Conservation (phyloP, 768 basidiomycete genomes). For the Lentinula raphanica region DNA sequence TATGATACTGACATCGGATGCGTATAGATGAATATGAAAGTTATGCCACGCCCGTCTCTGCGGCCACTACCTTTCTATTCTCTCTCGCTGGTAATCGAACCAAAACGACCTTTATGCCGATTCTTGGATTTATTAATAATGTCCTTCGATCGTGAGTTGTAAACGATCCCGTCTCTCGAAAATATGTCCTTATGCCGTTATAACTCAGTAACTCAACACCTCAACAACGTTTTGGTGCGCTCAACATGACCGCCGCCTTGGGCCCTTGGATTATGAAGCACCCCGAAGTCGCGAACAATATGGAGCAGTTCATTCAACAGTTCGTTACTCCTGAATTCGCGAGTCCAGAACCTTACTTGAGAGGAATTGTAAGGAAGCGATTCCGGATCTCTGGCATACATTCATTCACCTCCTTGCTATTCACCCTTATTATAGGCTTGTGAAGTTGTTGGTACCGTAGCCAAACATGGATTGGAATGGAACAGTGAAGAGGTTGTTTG, state of each 20-base stretch:
- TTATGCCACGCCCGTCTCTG: conserved; percentile 69
- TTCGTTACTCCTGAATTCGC: conserved; percentile 73
- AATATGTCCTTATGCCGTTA: not conserved
- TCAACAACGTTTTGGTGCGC: conserved; percentile 74
- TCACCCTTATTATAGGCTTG: conserved; percentile 48
- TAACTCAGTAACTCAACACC: conserved; percentile 34
- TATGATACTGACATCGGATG: not conserved
- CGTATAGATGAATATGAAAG: conserved; percentile 79
- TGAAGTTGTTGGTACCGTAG: conserved; percentile 73
- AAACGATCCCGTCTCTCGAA: not conserved
- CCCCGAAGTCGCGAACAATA: conserved; percentile 68
- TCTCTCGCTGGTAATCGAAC: conserved; percentile 75
- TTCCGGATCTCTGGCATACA: conserved; percentile 7
- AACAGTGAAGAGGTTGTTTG: conserved; percentile 50
- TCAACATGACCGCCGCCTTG: conserved; percentile 76
- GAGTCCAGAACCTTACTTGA: conserved; percentile 63
- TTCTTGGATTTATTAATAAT: conserved; percentile 71
- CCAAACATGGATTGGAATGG: conserved; percentile 67
- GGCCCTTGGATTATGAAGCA: conserved; percentile 80
- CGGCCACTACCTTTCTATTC: conserved; percentile 77
- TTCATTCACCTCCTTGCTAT: not conserved
- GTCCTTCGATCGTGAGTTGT: conserved; percentile 59
- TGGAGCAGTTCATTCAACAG: conserved; percentile 73
- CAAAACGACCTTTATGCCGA: conserved; percentile 75
- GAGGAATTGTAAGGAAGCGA: conserved; percentile 58